These are phyloP conservation scores for Talaromyces sp. DNA, from an alignment of 2,329 filamentous ascomycete species.

Conservation along the genomic window DNA sequence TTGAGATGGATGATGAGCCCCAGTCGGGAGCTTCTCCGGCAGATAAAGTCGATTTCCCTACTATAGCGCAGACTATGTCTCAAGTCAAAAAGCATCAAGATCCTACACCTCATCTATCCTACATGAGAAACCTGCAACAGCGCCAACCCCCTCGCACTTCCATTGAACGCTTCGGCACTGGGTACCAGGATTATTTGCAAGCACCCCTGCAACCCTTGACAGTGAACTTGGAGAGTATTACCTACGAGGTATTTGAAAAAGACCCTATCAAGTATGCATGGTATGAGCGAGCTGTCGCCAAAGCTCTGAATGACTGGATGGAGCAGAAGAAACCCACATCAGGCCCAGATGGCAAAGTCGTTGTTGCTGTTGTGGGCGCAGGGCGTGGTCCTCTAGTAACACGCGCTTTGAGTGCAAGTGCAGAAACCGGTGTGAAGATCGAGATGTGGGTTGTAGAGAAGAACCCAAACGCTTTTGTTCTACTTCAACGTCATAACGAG, in stretches of 20 bases:
- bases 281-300: constrained; percentile 80
- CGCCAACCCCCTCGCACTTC: constrained; percentile 67
- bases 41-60: constrained; percentile 56
- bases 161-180: constrained; percentile 65
- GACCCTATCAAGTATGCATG: constrained; percentile 97
- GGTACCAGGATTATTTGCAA: constrained; percentile 92
- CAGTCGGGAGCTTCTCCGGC: constrained; percentile 21
- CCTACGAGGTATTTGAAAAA: constrained; percentile 97
- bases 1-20: constrained; percentile 29
- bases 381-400: constrained; percentile 90
- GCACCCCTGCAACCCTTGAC: constrained; percentile 90
- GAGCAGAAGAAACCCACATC: constrained; percentile 70
- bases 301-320: constrained; percentile 78
- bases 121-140: constrained; percentile 78
- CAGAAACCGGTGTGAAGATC: constrained; percentile 70
- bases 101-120: constrained; percentile 67
- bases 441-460: constrained; percentile 94
- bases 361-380: constrained; percentile 89
- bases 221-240: constrained; percentile 94
- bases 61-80: constrained; percentile 62
- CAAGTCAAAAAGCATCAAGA: constrained; percentile 53
- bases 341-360: constrained; percentile 66
- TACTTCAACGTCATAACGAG: constrained; percentile 82
- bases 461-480: constrained; percentile 95
- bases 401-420: constrained; percentile 76